phyloP scores from a whole-genome alignment of 352 stramenopile species.

The Globisporangium viniferum region DNA sequence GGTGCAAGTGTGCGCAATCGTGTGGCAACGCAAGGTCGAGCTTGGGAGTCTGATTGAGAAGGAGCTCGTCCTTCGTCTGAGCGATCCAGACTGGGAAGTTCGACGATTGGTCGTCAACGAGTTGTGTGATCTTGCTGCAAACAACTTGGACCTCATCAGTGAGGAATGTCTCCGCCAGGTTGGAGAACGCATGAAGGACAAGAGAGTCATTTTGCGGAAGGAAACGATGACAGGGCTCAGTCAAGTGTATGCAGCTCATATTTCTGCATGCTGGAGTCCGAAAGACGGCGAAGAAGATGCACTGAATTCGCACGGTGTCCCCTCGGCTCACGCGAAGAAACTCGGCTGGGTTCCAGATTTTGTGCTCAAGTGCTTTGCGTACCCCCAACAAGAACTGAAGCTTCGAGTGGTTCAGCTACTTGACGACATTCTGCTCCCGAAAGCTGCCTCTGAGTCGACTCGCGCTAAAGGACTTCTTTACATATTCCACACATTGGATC shows the following conservation, averaged over 20 bases:
- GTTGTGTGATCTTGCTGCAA: conserved; percentile 77
- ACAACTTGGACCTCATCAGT: conserved; percentile 60
- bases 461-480: conserved; percentile 72
- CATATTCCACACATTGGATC: conserved; percentile 68
- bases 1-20: conserved; percentile 62
- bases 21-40: conserved; percentile 73
- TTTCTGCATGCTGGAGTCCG: conserved; percentile 57
- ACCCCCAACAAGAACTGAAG: conserved; percentile 79
- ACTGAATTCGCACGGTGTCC: conserved; percentile 30
- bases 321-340: conserved; percentile 47
- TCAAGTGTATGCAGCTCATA: conserved; percentile 73
- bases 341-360: conserved; percentile 81
- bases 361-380: conserved; percentile 85
- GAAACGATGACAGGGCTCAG: conserved; percentile 88
- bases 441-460: conserved; percentile 40
- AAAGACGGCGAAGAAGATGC: conserved; percentile 16
- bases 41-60: conserved; percentile 59
- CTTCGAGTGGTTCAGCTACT: conserved; percentile 80
- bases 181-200: conserved; percentile 88
- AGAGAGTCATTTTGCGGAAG: conserved; percentile 73
- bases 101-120: conserved; percentile 73
- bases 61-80: conserved; percentile 66
- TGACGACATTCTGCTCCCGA: conserved; percentile 83
- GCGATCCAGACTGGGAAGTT: conserved; percentile 84
- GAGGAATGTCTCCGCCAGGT: conserved; percentile 68